Evolutionary conservation across 176 grass and related monocot genomes (phyloP).

Genomic region (Tillandsia fasciculata): DNA sequence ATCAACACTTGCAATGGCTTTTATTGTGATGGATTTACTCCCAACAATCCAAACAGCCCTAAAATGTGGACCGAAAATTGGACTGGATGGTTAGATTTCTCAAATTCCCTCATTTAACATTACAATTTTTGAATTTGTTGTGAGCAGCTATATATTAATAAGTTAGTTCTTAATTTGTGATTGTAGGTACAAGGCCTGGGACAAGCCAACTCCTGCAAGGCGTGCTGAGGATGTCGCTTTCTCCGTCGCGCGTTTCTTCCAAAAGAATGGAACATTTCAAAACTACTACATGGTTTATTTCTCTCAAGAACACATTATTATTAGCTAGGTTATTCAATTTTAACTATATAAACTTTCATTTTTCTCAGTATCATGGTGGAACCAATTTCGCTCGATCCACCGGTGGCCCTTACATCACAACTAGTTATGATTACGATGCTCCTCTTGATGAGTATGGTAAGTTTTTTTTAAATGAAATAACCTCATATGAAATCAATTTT

Average conservation of each 20-base stretch:
- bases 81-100: constrained; percentile 55
- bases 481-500: too few relatives aligned
- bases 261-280: constrained; percentile 46
- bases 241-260: constrained; percentile 70
- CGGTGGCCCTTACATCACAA: constrained; percentile 81
- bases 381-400: constrained; percentile 68
- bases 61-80: constrained; percentile 96
- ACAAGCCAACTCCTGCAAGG: constrained; percentile 52
- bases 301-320: background rate
- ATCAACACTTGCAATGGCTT: constrained; percentile 87
- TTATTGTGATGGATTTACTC: constrained; percentile 58
- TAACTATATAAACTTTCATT: background rate
- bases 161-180: background rate
- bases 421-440: constrained; percentile 82
- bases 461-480: background rate
- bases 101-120: background rate
- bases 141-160: too few relatives aligned
- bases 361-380: constrained; percentile 71
- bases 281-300: constrained; percentile 81
- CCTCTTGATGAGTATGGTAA: constrained; percentile 85
- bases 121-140: background rate
- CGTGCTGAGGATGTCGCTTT: constrained; percentile 58
- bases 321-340: background rate
- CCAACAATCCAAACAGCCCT: constrained; percentile 43
- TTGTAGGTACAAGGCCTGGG: constrained; percentile 74